Evolutionary conservation across 306 rosid genomes (phyloP), one percentile per base, ranked within the genome.

Genomic region (Lathyrus sativus): DNA sequence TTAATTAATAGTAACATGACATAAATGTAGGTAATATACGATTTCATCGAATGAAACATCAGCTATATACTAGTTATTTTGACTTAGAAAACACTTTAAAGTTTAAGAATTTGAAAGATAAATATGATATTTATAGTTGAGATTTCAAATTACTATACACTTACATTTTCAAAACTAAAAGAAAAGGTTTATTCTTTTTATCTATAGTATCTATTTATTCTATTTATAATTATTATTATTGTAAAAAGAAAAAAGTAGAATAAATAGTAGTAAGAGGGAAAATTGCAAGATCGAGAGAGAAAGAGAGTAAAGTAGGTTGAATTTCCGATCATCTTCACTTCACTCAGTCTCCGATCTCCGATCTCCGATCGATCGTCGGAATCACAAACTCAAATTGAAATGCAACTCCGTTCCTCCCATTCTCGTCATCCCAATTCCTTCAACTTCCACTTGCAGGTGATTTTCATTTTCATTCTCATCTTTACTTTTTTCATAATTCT

Each of bases 321-420:
- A 56, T n/a, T 41, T 15, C 35, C 48, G 48, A 26, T 35, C 55
- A 48, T 46, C 22, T 4, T n/a, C 50, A 37, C 9, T 37, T 69
- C 67, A 14, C 10, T 14, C 26, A 24, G 1, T 15, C 22, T 48
- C 22, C 59, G 29, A 49, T 51, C 33, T 71, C 22, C 19, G 63
- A 68, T 51, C 24, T 22, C 39, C 63, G 79, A 76, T 76, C 70
- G 39, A 45, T 35, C 15, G 65, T 42, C 41, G 35, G 45, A 17
- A 55, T 49, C 26, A 17, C 9, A n/a, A 14, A 31, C 35, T 31
- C 9, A 3, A 44, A 12, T 24, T 22, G 73, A 66, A 82, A 88
- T 88, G 90, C 80, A 43, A 76, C 43, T 62, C 26, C 84, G 45
- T 49, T 72, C 49, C 81, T 75, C 61, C 60, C 77, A 72, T 43